A percentile compares a stretch with the other conserved stretches of the same genome.
Evolutionary conservation across 768 basidiomycete genomes (phyloP).

Genomic region (Neoboletus magnificus): DNA sequence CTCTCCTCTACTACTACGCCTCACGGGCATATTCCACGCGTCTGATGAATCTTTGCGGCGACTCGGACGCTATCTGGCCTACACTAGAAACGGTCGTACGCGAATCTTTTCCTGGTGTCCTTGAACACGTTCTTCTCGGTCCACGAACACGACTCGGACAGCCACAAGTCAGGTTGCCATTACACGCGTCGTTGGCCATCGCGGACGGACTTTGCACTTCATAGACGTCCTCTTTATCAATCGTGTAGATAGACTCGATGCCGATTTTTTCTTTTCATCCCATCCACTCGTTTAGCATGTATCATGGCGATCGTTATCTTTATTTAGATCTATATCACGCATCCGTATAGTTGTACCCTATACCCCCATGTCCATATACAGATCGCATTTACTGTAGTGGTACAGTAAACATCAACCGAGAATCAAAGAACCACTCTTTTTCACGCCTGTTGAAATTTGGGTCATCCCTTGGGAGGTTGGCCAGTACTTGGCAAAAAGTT

Average conservation of each 20-base stretch:
- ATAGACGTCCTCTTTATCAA: conserved; percentile 7
- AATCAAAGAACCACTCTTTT: not conserved
- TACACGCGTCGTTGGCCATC: conserved; percentile 5
- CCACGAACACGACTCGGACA: conserved; percentile 17
- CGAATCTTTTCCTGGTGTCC: conserved; percentile 51
- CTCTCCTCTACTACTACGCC: conserved; percentile 71
- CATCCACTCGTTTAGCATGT: conserved; percentile 13
- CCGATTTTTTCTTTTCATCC: not conserved
- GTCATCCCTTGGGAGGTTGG: not conserved
- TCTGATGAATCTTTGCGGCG: conserved; percentile 57
- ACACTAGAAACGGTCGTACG: conserved; percentile 60
- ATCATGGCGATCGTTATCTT: conserved; percentile 1
- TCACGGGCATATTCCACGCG: conserved; percentile 41
- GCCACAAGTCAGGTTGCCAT: conserved; percentile 14
- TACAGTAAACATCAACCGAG: conserved; percentile 1
- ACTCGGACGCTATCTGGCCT: conserved; percentile 82
- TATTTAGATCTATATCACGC: conserved; percentile 19
- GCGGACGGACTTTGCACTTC: conserved; percentile 10
- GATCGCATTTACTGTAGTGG: conserved; percentile 4
- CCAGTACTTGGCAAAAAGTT: not conserved
- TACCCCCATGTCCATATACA: conserved; percentile 9
- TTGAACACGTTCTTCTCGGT: conserved; percentile 40
- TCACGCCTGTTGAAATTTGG: not conserved
- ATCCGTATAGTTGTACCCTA: conserved; percentile 6
- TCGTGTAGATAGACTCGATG: not conserved